Evolutionary conservation across 2,329 filamentous ascomycete genomes (phyloP).

Genomic region (Paecilomyces niveus): DNA sequence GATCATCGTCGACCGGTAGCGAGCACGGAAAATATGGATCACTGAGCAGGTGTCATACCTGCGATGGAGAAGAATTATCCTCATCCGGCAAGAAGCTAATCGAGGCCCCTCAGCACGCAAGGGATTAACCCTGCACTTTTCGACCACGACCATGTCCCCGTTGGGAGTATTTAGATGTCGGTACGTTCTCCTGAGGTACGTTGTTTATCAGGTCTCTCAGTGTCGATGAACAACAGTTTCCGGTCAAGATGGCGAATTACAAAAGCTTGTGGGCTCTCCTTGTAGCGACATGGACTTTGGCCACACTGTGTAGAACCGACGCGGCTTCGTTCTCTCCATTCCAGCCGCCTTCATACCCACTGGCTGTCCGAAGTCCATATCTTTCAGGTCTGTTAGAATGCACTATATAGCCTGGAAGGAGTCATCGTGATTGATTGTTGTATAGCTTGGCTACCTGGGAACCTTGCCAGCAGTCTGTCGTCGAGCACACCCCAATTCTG

Average conservation of each 20-base stretch:
- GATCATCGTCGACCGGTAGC: not conserved
- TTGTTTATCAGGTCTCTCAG: not conserved
- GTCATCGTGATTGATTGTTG: not conserved
- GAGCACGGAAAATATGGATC: not conserved
- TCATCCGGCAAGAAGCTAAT: not conserved
- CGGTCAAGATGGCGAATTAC: not conserved
- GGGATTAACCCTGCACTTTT: not conserved
- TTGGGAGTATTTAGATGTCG: not conserved
- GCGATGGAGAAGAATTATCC: not conserved
- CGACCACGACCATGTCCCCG: not conserved
- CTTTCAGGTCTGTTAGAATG: constrained; percentile 18
- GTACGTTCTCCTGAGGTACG: not conserved
- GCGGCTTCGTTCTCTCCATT: not conserved
- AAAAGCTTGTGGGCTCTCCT: not conserved
- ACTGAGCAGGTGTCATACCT: not conserved
- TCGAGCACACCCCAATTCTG: constrained; percentile 37
- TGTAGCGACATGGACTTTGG: not conserved
- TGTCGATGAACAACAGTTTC: not conserved
- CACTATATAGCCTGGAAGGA: not conserved
- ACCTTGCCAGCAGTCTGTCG: constrained; percentile 28
- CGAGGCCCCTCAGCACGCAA: not conserved
- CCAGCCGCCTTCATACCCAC: constrained; percentile 33
- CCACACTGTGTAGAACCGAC: not conserved
- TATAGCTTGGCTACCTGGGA: constrained; percentile 36
- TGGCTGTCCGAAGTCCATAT: constrained; percentile 40